These are phyloP conservation scores for Sambucus nigra DNA, from an alignment of 129 eudicot species.

Conservation along the genomic window DNA sequence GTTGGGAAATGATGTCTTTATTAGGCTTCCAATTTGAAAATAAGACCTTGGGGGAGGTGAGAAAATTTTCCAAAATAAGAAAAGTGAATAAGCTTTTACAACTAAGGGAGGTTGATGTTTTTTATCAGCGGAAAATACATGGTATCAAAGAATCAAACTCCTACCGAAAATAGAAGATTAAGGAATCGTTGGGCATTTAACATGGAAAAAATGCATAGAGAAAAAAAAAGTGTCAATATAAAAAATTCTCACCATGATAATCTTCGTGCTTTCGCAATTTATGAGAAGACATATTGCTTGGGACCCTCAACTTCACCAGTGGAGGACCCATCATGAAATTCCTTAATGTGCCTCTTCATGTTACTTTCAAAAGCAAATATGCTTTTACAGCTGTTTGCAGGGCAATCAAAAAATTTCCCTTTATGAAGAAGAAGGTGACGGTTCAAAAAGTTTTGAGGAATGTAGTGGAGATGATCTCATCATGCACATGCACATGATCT, in stretches of 20 bases:
- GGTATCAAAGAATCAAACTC: neutral
- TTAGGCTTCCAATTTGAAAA: too few relatives aligned
- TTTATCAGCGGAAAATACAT: too few relatives aligned
- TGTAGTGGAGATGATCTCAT: too few relatives aligned
- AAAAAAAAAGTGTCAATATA: neutral
- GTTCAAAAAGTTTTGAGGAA: too few relatives aligned
- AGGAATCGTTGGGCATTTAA: neutral
- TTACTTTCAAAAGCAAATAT: slow-evolving; percentile 55
- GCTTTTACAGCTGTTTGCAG: slow-evolving; percentile 37
- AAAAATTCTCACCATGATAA: slow-evolving; percentile 66
- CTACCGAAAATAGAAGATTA: too few relatives aligned
- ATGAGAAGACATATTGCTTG: slow-evolving; percentile 41
- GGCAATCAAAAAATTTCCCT: slow-evolving; percentile 69
- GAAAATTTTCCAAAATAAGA: too few relatives aligned
- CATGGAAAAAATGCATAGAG: neutral
- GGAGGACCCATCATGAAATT: slow-evolving; percentile 38
- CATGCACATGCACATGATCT: too few relatives aligned
- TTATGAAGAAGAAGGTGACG: slow-evolving; percentile 79
- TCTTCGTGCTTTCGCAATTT: slow-evolving; percentile 53
- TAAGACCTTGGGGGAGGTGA: too few relatives aligned
- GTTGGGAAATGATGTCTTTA: too few relatives aligned
- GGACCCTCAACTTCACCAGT: slow-evolving; percentile 11
- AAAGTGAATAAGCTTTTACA: too few relatives aligned
- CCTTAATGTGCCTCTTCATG: slow-evolving; percentile 57
- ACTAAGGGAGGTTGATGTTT: too few relatives aligned